Conservation (phyloP, 495 filamentous ascomycete species). For the Baudoinia panamericana region DNA sequence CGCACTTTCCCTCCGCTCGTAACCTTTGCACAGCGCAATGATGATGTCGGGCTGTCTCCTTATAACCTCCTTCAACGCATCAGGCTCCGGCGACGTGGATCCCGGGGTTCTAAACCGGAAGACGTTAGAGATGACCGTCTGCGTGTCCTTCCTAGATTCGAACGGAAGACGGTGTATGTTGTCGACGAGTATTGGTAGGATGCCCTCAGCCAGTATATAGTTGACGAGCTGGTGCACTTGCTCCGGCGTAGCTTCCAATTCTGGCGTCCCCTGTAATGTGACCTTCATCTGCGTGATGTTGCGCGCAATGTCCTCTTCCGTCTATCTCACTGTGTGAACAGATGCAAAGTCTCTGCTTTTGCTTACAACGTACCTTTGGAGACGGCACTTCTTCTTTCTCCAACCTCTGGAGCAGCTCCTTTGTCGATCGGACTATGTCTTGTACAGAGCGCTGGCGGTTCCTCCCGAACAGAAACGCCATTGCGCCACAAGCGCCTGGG, state of each 20-base stretch:
- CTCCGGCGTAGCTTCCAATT: slow-evolving; percentile 72
- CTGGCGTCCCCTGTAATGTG: slow-evolving; percentile 41
- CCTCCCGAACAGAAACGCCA: slow-evolving; percentile 88
- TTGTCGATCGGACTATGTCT: slow-evolving; percentile 45
- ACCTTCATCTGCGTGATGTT: slow-evolving; percentile 33
- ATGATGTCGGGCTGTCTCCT: slow-evolving; percentile 75
- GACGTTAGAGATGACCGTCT: slow-evolving; percentile 79
- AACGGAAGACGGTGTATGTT: slow-evolving; percentile 77
- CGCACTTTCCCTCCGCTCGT: slow-evolving; percentile 79
- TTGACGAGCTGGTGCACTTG: slow-evolving; percentile 69
- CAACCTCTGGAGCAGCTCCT: slow-evolving; percentile 41
- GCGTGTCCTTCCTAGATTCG: slow-evolving; percentile 81
- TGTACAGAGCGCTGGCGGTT: slow-evolving; percentile 43
- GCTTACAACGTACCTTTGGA: slow-evolving; percentile 22
- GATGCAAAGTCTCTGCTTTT: not conserved
- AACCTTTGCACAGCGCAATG: slow-evolving; percentile 76
- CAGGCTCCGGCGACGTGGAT: slow-evolving; percentile 46
- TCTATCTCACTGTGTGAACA: slow-evolving; percentile 14
- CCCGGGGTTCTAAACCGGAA: slow-evolving; percentile 63
- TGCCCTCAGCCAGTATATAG: slow-evolving; percentile 71
- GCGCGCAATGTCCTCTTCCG: slow-evolving; percentile 30
- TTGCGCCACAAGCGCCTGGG: slow-evolving; percentile 29
- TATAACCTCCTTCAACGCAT: slow-evolving; percentile 74
- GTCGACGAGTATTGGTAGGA: slow-evolving; percentile 67
- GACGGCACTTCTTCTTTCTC: slow-evolving; percentile 24